phyloP scores from a whole-genome alignment of 2,329 filamentous ascomycete genomes.

The Macrophomina tecta region DNA sequence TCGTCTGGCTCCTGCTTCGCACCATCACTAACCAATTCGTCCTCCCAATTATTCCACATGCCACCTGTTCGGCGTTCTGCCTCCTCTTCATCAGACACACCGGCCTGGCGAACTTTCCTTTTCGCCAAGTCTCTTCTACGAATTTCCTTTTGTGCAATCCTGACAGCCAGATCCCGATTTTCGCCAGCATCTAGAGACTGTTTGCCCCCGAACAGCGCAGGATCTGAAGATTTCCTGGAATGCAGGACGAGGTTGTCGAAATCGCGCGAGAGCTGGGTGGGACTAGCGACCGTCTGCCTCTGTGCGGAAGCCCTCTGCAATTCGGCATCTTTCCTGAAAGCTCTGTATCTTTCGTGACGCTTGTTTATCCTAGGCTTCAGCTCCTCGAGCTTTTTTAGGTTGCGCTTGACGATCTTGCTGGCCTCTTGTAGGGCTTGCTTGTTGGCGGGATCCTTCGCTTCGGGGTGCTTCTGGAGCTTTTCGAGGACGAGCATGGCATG shows the following conservation, averaged over 20 bases:
- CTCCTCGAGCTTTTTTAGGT: slow-evolving; percentile 74
- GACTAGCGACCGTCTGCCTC: slow-evolving; percentile 33
- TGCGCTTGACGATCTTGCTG: slow-evolving; percentile 66
- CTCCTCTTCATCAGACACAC: slow-evolving; percentile 63
- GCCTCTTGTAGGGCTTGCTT: slow-evolving; percentile 60
- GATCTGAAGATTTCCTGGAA: slow-evolving; percentile 28
- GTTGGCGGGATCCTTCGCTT: slow-evolving; percentile 69
- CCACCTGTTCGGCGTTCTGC: slow-evolving; percentile 60
- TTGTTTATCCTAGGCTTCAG: slow-evolving; percentile 80
- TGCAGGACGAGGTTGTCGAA: slow-evolving; percentile 29
- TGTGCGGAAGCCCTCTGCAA: slow-evolving; percentile 40
- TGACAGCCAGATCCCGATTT: slow-evolving; percentile 41
- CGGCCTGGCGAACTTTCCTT: slow-evolving; percentile 56
- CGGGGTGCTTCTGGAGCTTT: slow-evolving; percentile 76
- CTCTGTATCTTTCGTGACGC: slow-evolving; percentile 71
- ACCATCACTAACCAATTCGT: slow-evolving; percentile 40
- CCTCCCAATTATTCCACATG: slow-evolving; percentile 61
- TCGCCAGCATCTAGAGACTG: slow-evolving; percentile 41
- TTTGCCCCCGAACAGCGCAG: slow-evolving; percentile 36
- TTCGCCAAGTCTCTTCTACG: slow-evolving; percentile 40
- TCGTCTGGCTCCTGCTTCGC: slow-evolving; percentile 47
- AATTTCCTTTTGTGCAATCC: slow-evolving; percentile 44
- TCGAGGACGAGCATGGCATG: slow-evolving; percentile 85
- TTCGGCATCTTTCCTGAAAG: slow-evolving; percentile 48
- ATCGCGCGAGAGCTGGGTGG: slow-evolving; percentile 35